Percentiles rank a stretch among this genome's conserved stretches.
Conservation (phyloP, 192 early-diverging fungal genomes). For the Coemansia umbellata region DNA sequence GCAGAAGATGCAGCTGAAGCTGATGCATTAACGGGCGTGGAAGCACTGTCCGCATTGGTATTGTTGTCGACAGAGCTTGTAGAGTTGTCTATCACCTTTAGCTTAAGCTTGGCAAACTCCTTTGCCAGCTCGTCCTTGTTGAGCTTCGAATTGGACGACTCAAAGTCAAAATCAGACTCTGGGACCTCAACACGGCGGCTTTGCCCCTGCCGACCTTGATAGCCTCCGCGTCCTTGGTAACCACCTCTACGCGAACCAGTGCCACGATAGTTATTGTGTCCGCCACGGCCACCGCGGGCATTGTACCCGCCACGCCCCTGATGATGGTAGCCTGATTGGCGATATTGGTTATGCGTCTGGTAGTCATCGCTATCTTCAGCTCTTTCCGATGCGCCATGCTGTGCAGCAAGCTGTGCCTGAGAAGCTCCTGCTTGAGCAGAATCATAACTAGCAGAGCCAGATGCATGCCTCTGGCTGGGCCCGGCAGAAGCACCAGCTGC, state of each 20-base stretch:
- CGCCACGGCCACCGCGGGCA: slow-evolving; percentile 15
- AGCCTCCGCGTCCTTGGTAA: slow-evolving; percentile 38
- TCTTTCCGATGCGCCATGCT: background rate
- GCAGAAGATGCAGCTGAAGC: slow-evolving; percentile 50
- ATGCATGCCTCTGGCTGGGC: background rate
- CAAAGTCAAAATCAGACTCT: slow-evolving; percentile 92
- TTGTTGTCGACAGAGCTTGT: background rate
- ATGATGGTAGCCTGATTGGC: slow-evolving; percentile 6
- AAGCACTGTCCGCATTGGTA: background rate
- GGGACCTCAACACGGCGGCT: slow-evolving; percentile 58
- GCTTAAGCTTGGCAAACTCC: slow-evolving; percentile 59
- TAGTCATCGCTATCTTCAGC: background rate
- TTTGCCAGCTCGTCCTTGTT: slow-evolving; percentile 80
- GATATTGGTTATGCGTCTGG: slow-evolving; percentile 26
- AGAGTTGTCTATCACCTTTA: slow-evolving; percentile 28
- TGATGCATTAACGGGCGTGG: background rate
- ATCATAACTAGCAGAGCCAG: background rate
- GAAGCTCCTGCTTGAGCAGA: background rate
- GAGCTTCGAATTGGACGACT: slow-evolving; percentile 92
- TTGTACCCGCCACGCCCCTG: slow-evolving; percentile 18
- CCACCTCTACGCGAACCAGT: slow-evolving; percentile 24
- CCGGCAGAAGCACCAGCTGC: background rate
- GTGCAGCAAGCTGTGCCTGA: background rate
- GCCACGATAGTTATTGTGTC: slow-evolving; percentile 25
- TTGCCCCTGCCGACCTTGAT: slow-evolving; percentile 20